Conservation (phyloP, 1,284 basidiomycete species). For the Puccinia triticina region DNA sequence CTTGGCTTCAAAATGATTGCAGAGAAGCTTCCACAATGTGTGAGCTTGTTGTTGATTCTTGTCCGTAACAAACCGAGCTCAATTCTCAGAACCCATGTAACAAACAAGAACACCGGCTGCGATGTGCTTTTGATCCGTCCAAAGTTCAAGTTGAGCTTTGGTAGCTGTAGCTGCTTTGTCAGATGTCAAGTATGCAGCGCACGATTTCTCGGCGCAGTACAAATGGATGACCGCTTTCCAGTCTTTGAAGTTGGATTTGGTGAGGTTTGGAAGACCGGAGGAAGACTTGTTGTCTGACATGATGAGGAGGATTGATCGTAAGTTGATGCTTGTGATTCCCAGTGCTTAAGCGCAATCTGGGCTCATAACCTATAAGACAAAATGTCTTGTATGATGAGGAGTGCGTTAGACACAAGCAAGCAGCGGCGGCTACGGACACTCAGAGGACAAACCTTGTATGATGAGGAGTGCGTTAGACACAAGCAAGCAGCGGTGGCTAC, state of each 20-base stretch:
- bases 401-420: too few relatives aligned
- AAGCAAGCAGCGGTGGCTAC: too few relatives aligned
- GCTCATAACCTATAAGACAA: too few relatives aligned
- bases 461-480: too few relatives aligned
- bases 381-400: too few relatives aligned
- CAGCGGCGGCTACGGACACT: too few relatives aligned
- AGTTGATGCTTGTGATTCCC: too few relatives aligned
- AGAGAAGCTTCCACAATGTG: neutral
- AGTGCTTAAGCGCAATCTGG: too few relatives aligned
- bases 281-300: too few relatives aligned
- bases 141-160: neutral
- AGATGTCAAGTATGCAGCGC: neutral
- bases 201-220: neutral
- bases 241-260: neutral
- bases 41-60: neutral
- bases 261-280: neutral
- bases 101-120: neutral
- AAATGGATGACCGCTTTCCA: neutral
- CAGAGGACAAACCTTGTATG: too few relatives aligned
- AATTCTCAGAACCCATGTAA: neutral
- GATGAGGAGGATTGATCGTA: too few relatives aligned
- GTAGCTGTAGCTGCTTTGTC: neutral
- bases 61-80: neutral
- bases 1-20: neutral
- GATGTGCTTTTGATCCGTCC: neutral